Conservation (phyloP, 2,329 filamentous ascomycete genomes). For the Scopulariopsis brevicaulis region DNA sequence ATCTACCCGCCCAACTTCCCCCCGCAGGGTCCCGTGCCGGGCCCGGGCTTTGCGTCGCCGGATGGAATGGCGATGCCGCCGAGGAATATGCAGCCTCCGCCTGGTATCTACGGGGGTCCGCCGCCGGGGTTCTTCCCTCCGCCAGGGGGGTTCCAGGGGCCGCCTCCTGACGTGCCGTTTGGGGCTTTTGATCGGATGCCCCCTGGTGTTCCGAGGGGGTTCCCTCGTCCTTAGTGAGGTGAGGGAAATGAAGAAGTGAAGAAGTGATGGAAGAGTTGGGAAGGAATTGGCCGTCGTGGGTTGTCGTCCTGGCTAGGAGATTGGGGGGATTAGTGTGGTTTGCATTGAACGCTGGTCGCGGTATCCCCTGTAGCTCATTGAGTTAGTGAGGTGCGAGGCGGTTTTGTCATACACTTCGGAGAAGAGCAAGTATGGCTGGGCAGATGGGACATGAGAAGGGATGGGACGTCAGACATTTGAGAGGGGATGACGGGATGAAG, state of each 20-base stretch:
- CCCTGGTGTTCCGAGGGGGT: slow-evolving; percentile 1
- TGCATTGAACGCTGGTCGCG: too few species aligned
- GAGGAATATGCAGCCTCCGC: slow-evolving; percentile 45
- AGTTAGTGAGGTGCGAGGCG: too few species aligned
- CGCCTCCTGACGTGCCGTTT: slow-evolving; percentile 1
- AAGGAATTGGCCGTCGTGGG: too few species aligned
- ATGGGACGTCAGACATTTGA: not conserved
- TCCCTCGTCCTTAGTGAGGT: not conserved
- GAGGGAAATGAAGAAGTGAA: not conserved
- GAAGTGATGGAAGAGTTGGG: too few species aligned
- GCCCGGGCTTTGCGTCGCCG: slow-evolving; percentile 28
- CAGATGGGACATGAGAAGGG: not conserved
- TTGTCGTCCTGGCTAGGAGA: too few species aligned
- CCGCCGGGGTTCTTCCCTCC: slow-evolving; percentile 39
- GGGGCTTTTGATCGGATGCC: slow-evolving; percentile 1
- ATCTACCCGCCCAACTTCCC: slow-evolving; percentile 53
- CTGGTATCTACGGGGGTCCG: slow-evolving; percentile 41
- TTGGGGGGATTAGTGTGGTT: too few species aligned
- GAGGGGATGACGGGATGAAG: not conserved
- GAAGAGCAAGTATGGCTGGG: not conserved
- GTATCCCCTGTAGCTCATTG: too few species aligned
- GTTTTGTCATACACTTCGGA: not conserved
- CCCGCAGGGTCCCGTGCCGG: slow-evolving; percentile 35
- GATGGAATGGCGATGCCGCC: slow-evolving; percentile 39
- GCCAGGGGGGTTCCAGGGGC: slow-evolving; percentile 25